phyloP scores from a whole-genome alignment of 2,329 filamentous ascomycete species.

The Rugonectria rugulosa region DNA sequence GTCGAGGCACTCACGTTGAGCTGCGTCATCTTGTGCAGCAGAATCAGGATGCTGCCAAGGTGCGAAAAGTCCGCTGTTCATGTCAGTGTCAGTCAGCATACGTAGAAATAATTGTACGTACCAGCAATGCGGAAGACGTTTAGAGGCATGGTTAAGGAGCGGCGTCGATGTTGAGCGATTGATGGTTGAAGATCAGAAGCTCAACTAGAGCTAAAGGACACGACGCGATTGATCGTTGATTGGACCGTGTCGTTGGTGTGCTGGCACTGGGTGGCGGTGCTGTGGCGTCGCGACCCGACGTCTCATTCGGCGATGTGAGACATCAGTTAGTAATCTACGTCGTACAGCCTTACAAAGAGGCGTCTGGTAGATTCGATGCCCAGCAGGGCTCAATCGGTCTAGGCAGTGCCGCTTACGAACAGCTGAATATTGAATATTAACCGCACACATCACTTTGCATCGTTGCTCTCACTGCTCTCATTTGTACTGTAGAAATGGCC shows the following conservation, averaged over 20 bases:
- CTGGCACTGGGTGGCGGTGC: conserved; percentile 19
- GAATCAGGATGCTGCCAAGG: conserved; percentile 89
- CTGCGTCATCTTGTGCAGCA: conserved; percentile 95
- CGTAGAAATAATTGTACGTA: no score
- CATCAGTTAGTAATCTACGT: no score
- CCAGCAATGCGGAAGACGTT: conserved; percentile 67
- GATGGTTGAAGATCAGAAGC: conserved; percentile 16
- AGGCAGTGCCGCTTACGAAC: no score
- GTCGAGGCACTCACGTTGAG: conserved; percentile 72
- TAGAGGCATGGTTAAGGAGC: conserved; percentile 53
- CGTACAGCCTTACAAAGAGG: no score
- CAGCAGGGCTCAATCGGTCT: no score
- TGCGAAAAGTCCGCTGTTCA: conserved; percentile 89
- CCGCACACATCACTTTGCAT: no score
- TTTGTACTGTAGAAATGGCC: conserved; percentile 18
- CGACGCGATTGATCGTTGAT: conserved; percentile 43
- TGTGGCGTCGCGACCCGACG: conserved; percentile 7
- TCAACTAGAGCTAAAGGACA: conserved; percentile 41
- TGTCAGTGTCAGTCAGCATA: no score
- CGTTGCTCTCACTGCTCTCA: no score
- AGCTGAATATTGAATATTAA: no score
- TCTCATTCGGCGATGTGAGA: no score
- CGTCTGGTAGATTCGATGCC: no score
- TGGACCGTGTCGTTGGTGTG: conserved; percentile 34
- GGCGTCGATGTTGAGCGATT: conserved; percentile 23